A percentile compares a stretch with the other conserved stretches of the same genome.
Conservation (phyloP, 495 filamentous ascomycete genomes). For the Trichocladium uniseriatum region DNA sequence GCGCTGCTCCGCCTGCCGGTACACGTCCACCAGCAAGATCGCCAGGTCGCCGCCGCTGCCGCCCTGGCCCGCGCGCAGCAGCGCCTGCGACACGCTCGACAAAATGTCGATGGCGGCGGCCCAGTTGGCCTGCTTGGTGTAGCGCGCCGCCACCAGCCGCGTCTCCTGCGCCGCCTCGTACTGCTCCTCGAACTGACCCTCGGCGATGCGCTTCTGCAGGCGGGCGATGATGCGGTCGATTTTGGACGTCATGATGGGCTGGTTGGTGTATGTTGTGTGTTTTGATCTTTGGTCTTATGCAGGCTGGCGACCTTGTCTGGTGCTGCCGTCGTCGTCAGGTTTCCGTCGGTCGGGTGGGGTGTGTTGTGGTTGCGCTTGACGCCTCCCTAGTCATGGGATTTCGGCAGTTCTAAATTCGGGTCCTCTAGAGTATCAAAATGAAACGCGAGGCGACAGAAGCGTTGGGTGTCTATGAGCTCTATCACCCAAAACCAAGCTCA, state of each 20-base stretch:
- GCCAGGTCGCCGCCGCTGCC: conserved; percentile 88
- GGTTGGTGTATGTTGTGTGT: neutral
- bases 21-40: conserved; percentile 75
- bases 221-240: conserved; percentile 44
- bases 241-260: conserved; percentile 19
- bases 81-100: conserved; percentile 68
- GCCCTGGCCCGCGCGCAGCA: conserved; percentile 81
- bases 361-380: too few relatives aligned
- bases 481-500: too few relatives aligned
- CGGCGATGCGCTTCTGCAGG: conserved; percentile 62
- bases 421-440: too few relatives aligned
- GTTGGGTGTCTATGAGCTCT: too few relatives aligned
- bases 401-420: too few relatives aligned
- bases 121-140: conserved; percentile 78
- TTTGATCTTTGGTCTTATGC: too few relatives aligned
- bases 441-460: too few relatives aligned
- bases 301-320: too few relatives aligned
- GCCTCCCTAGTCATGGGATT: neutral
- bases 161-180: conserved; percentile 99
- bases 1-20: conserved; percentile 69
- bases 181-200: conserved; percentile 60
- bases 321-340: too few relatives aligned
- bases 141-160: conserved; percentile 83
- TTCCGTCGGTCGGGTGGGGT: too few relatives aligned
- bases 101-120: conserved; percentile 77